A percentile compares a stretch with the other conserved stretches of the same genome.
phyloP scores from a whole-genome alignment of 1,284 basidiomycete genomes.

The Ceratobasidium sp. region DNA sequence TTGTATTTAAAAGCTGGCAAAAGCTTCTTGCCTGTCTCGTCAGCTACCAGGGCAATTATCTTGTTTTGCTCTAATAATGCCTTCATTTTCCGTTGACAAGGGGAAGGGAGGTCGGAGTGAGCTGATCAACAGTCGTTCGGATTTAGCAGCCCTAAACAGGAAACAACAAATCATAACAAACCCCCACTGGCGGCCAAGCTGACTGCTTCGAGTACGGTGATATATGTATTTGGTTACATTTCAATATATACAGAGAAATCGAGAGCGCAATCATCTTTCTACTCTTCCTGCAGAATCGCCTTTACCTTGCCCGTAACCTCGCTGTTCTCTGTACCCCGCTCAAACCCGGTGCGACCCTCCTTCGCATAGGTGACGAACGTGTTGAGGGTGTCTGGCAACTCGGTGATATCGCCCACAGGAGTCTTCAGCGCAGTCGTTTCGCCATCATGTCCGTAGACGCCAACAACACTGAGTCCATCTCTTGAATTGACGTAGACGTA shows the following conservation, averaged over 20 bases:
- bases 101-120: too few relatives aligned
- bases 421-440: constrained; percentile 29
- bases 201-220: too few relatives aligned
- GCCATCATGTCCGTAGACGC: constrained; percentile 41
- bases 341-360: constrained; percentile 35
- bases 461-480: constrained; percentile 23
- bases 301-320: constrained; percentile 39
- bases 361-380: constrained; percentile 25
- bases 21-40: too few relatives aligned
- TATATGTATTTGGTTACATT: too few relatives aligned
- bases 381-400: constrained; percentile 25
- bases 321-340: constrained; percentile 31
- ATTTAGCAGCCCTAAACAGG: too few relatives aligned
- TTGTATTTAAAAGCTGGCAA: too few relatives aligned
- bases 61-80: too few relatives aligned
- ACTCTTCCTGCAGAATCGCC: constrained; percentile 6
- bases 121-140: too few relatives aligned
- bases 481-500: constrained; percentile 22
- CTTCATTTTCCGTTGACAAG: too few relatives aligned
- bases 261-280: background rate
- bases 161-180: too few relatives aligned
- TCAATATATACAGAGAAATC: constrained; percentile 20
- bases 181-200: too few relatives aligned
- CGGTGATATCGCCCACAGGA: constrained; percentile 17
- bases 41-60: too few relatives aligned